phyloP scores from a whole-genome alignment of 805 yeast genomes.

The Tetrapisispora pingtungensis region DNA sequence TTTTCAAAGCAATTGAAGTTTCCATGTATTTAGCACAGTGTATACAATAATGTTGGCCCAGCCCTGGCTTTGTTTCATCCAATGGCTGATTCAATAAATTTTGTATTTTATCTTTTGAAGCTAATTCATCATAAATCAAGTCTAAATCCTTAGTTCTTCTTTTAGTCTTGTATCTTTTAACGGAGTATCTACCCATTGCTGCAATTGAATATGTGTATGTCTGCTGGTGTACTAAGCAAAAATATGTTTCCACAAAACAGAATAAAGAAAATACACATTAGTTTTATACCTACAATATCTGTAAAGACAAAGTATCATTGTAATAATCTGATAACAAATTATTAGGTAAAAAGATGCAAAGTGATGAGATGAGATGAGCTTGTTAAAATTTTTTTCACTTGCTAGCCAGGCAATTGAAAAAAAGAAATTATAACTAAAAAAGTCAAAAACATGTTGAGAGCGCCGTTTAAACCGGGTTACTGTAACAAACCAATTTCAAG shows the following conservation, averaged over 20 bases:
- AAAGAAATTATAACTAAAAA: too few species aligned
- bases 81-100: conserved; percentile 68
- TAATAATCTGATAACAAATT: too few species aligned
- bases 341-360: too few species aligned
- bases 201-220: background rate
- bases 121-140: conserved; percentile 65
- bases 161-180: conserved; percentile 79
- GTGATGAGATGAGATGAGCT: conserved; percentile 5
- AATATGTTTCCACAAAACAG: too few species aligned
- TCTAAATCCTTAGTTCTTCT: conserved; percentile 81
- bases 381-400: background rate
- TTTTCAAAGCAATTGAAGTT: conserved; percentile 56
- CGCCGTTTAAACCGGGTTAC: too few species aligned
- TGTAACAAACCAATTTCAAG: too few species aligned
- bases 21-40: conserved; percentile 92
- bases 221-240: too few species aligned
- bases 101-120: conserved; percentile 51
- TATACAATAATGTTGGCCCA: conserved; percentile 89
- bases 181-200: conserved; percentile 77
- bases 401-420: too few species aligned
- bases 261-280: too few species aligned
- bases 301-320: too few species aligned
- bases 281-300: too few species aligned
- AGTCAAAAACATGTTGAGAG: too few species aligned
- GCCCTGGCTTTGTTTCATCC: conserved; percentile 86